A percentile compares a stretch with the other conserved stretches of the same genome.
These are phyloP conservation scores for Echeveria elegans DNA, from an alignment of 164 flowering plant genomes.

Conservation along the genomic window DNA sequence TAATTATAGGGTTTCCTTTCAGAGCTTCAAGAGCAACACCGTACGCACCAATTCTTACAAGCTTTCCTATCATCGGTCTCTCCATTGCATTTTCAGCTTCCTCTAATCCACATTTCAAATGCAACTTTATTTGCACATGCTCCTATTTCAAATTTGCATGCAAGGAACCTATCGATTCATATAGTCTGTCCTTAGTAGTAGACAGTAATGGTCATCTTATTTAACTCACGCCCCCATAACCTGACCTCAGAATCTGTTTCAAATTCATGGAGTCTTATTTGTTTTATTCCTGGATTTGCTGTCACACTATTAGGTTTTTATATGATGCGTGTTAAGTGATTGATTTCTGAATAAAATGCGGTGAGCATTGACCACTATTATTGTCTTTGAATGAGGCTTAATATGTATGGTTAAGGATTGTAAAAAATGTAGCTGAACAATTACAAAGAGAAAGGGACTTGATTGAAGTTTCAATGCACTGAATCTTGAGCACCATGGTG, in stretches of 20 bases:
- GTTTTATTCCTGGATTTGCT: background rate
- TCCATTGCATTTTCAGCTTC: slow-evolving; percentile 1
- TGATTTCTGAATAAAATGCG: background rate
- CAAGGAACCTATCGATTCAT: background rate
- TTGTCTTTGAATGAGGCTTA: background rate
- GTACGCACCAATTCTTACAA: background rate
- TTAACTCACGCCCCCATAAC: background rate
- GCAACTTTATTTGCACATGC: background rate
- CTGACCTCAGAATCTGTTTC: background rate
- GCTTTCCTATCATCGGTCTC: background rate
- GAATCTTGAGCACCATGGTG: background rate
- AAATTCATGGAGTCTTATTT: too few species aligned
- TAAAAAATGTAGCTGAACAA: background rate
- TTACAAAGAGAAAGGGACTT: background rate
- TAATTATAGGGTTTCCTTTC: background rate
- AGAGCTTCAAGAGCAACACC: background rate
- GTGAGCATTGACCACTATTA: background rate
- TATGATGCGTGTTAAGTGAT: background rate
- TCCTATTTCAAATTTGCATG: background rate
- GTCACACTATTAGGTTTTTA: too few species aligned
- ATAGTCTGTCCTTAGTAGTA: background rate
- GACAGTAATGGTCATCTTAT: too few species aligned
- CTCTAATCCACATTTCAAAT: background rate
- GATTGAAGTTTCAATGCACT: background rate
- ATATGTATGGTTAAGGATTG: too few species aligned